Percentiles rank a stretch among this genome's conserved stretches.
phyloP scores from a whole-genome alignment of 192 early-diverging fungal species.

The Thamnidium elegans region DNA sequence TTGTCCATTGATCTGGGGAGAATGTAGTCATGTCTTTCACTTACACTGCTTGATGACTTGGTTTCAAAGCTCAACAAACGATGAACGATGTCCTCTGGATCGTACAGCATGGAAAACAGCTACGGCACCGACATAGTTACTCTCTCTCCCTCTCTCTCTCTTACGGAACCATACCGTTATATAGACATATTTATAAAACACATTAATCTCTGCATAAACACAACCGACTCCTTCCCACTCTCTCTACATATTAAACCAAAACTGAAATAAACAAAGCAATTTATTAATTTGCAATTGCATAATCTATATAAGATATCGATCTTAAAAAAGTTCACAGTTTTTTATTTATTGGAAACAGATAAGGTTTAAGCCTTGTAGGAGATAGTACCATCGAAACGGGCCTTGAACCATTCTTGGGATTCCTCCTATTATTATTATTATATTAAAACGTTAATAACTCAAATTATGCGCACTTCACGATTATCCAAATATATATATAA shows the following conservation, averaged over 20 bases:
- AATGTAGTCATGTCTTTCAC: constrained; percentile 92
- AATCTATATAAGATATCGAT: not conserved
- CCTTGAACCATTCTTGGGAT: constrained; percentile 98
- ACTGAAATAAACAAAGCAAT: no score
- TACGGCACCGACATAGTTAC: not conserved
- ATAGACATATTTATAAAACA: not conserved
- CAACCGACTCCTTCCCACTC: no score
- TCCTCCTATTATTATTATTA: constrained; percentile 60
- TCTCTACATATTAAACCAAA: no score
- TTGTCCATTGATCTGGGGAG: constrained; percentile 85
- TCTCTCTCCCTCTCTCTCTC: no score
- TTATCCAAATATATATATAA: not conserved
- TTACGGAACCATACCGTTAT: no score
- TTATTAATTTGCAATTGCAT: not conserved
- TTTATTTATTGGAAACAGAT: constrained; percentile 22
- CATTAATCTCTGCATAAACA: no score
- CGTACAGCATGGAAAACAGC: constrained; percentile 63
- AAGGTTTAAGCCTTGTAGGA: constrained; percentile 27
- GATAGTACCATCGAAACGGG: constrained; percentile 55
- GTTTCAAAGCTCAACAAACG: constrained; percentile 66
- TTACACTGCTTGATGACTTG: constrained; percentile 90
- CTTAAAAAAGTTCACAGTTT: constrained; percentile 4
- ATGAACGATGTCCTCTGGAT: constrained; percentile 87
- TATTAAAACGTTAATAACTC: not conserved
- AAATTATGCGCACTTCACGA: not conserved